Percentiles rank a stretch among this genome's conserved stretches.
phyloP scores from a whole-genome alignment of 202 grass and related monocot genomes.

The Setaria viridis region DNA sequence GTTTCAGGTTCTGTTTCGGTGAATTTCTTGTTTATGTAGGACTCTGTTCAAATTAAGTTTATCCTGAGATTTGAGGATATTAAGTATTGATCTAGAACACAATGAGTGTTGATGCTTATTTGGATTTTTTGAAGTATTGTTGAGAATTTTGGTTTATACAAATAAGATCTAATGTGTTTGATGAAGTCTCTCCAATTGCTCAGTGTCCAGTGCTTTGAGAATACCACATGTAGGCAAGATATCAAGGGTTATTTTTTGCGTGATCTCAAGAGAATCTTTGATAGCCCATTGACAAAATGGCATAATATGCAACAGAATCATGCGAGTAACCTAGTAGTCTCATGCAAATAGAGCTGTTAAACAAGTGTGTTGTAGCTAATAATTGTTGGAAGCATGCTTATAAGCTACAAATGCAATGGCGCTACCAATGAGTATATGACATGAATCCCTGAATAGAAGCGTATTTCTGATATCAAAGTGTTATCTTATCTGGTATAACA shows the following conservation, averaged over 20 bases:
- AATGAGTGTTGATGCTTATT: background rate
- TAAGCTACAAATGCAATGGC: background rate
- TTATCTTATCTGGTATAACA: conserved; percentile 16
- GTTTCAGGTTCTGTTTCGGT: background rate
- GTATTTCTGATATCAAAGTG: background rate
- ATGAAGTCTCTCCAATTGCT: background rate
- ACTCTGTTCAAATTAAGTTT: conserved; percentile 24
- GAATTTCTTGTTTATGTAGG: conserved; percentile 25
- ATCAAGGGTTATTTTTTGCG: conserved; percentile 3
- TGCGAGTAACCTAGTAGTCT: background rate
- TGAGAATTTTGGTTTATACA: conserved; percentile 7
- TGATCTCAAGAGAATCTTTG: background rate
- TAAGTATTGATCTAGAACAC: conserved; percentile 34
- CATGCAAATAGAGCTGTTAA: conserved; percentile 18
- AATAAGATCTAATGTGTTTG: conserved; percentile 30
- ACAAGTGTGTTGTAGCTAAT: conserved; percentile 2
- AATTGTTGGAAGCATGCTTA: conserved; percentile 8
- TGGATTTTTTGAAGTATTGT: conserved; percentile 5
- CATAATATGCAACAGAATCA: background rate
- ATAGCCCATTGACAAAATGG: background rate
- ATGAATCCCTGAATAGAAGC: conserved; percentile 21
- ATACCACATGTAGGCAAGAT: background rate
- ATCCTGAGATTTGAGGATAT: background rate
- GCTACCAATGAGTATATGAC: conserved; percentile 3
- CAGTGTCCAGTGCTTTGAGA: background rate